A percentile compares a stretch with the other conserved stretches of the same genome.
Conservation (phyloP, 75 land plant species). For the Picea sitchensis region DNA sequence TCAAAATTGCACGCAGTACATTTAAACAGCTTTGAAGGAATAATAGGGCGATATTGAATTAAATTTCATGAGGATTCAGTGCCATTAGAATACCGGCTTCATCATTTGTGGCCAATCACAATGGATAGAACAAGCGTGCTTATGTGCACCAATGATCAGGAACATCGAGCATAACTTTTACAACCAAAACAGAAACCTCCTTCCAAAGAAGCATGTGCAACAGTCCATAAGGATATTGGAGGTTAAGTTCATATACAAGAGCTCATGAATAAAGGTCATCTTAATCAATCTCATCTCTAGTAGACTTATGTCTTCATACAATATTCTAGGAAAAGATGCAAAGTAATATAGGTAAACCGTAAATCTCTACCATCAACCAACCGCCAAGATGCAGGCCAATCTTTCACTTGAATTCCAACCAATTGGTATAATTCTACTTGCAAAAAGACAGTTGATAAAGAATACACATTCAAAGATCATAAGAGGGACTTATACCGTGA, state of each 20-base stretch:
- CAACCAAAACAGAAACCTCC: background rate
- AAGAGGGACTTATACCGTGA: constrained; percentile 40
- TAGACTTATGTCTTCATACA: background rate
- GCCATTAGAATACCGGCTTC: background rate
- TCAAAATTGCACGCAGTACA: background rate
- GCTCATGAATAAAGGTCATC: background rate
- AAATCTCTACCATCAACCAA: background rate
- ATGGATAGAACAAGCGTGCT: background rate
- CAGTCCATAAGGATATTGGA: background rate
- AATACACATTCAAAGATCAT: background rate
- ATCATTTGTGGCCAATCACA: background rate
- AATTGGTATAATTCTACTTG: background rate
- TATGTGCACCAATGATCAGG: too few species aligned
- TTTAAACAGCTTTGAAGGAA: background rate
- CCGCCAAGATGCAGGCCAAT: background rate
- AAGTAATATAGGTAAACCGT: background rate
- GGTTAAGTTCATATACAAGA: background rate
- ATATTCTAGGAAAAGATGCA: background rate
- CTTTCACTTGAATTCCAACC: background rate
- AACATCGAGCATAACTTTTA: background rate
- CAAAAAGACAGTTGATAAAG: background rate
- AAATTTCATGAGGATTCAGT: background rate
- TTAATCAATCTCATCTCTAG: background rate
- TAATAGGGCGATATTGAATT: background rate
- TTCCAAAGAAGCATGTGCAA: constrained; percentile 1